A percentile compares a stretch with the other conserved stretches of the same genome.
phyloP scores from a whole-genome alignment of 164 flowering plant genomes.

The Piper longum region DNA sequence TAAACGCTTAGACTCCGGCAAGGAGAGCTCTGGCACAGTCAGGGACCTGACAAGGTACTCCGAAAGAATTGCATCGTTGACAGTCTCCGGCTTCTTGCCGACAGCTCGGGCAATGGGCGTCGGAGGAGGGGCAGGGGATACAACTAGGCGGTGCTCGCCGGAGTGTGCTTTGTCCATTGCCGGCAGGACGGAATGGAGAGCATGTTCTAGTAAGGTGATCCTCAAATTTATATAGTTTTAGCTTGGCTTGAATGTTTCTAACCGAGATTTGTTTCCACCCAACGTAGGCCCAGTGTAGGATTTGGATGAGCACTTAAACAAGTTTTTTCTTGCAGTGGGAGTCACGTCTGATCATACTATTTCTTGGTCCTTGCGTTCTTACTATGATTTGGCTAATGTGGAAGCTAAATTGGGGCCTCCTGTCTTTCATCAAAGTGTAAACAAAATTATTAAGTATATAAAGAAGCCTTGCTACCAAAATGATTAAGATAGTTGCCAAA shows the following conservation, averaged over 20 bases:
- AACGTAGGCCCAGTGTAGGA: background rate
- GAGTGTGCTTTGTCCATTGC: background rate
- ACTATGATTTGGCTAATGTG: background rate
- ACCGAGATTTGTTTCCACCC: background rate
- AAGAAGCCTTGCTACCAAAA: background rate
- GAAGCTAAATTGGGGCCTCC: background rate
- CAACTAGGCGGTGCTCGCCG: background rate
- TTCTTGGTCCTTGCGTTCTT: background rate
- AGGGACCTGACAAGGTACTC: constrained; percentile 28
- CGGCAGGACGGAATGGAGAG: background rate
- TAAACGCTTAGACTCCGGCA: constrained; percentile 15
- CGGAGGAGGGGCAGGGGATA: constrained; percentile 32
- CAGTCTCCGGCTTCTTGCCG: constrained; percentile 44
- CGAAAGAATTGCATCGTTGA: constrained; percentile 25
- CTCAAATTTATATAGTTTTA: background rate
- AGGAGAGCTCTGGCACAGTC: constrained; percentile 30
- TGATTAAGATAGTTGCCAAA: background rate
- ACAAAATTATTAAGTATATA: background rate
- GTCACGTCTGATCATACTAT: background rate
- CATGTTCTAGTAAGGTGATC: background rate
- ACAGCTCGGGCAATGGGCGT: constrained; percentile 49
- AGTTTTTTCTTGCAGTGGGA: background rate
- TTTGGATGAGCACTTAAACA: background rate
- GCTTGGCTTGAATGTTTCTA: background rate
- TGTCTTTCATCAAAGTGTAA: background rate